Evolutionary conservation across 441 rosid species (phyloP).

Genomic region (Cnidoscolus chayamansa): DNA sequence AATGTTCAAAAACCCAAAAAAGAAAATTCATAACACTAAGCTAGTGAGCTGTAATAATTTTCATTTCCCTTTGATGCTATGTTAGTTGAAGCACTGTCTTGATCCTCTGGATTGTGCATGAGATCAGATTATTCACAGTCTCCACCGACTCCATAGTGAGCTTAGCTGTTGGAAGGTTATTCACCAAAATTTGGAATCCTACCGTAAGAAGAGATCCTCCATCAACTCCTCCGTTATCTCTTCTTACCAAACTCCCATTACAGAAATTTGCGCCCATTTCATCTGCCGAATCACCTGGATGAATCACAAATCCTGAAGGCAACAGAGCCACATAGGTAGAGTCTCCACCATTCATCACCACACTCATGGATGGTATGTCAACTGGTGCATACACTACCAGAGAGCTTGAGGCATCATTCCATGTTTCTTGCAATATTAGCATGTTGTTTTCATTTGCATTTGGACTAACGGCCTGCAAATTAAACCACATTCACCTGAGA

Average conservation of each 20-base stretch:
- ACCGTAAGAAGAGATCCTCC: slow-evolving; percentile 67
- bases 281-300: slow-evolving; percentile 40
- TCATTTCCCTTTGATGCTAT: slow-evolving; percentile 13
- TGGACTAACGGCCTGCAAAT: slow-evolving; percentile 35
- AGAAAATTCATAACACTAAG: background rate
- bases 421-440: slow-evolving; percentile 79
- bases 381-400: slow-evolving; percentile 80
- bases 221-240: slow-evolving; percentile 27
- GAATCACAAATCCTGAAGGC: slow-evolving; percentile 74
- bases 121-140: slow-evolving; percentile 68
- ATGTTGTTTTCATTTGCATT: slow-evolving; percentile 52
- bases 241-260: slow-evolving; percentile 16
- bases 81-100: slow-evolving; percentile 59
- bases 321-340: slow-evolving; percentile 58
- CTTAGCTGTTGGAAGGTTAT: slow-evolving; percentile 56
- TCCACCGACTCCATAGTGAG: slow-evolving; percentile 65
- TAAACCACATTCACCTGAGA: background rate
- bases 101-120: slow-evolving; percentile 75
- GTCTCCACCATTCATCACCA: slow-evolving; percentile 71
- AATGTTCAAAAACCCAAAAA: background rate
- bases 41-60: background rate
- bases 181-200: slow-evolving; percentile 67
- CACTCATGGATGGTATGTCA: slow-evolving; percentile 58
- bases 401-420: slow-evolving; percentile 74
- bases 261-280: slow-evolving; percentile 19